Evolutionary conservation across 108 stramenopile genomes (phyloP).

Genomic region (Cyclostephanos invisitatus): DNA sequence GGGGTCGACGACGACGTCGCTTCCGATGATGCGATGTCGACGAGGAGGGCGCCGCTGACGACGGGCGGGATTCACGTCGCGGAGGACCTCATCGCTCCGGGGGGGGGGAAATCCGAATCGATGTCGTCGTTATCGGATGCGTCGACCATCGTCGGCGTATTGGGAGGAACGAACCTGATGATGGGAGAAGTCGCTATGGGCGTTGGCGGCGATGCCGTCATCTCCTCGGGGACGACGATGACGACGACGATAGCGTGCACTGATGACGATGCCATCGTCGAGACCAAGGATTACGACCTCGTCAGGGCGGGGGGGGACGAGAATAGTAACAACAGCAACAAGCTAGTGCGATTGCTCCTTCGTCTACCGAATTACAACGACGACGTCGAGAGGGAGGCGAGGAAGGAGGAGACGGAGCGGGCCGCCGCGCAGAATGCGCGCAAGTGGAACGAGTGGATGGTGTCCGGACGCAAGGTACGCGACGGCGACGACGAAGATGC

Average conservation of each 20-base stretch:
- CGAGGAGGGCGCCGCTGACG: background rate
- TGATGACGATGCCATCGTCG: background rate
- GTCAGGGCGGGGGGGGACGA: background rate
- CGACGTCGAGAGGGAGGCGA: constrained; percentile 2
- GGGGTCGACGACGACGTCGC: background rate
- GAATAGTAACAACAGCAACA: background rate
- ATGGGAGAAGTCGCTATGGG: background rate
- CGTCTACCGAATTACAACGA: background rate
- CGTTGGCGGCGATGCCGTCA: background rate
- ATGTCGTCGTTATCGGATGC: background rate
- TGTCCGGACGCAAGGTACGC: constrained; percentile 31
- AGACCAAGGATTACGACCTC: background rate
- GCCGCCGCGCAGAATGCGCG: constrained; percentile 4
- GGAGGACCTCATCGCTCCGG: background rate
- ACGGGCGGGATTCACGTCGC: too few relatives aligned
- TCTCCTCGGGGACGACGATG: background rate
- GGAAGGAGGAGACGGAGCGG: constrained; percentile 10
- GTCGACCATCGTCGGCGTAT: background rate
- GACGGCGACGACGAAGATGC: background rate
- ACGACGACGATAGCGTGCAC: background rate
- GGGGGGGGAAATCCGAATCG: background rate
- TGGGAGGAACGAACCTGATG: background rate
- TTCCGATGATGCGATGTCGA: background rate
- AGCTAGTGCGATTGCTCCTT: constrained; percentile 5
- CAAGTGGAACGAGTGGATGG: constrained; percentile 49